These are phyloP conservation scores for Xylaria curta DNA, from an alignment of 495 filamentous ascomycete species.

Conservation along the genomic window DNA sequence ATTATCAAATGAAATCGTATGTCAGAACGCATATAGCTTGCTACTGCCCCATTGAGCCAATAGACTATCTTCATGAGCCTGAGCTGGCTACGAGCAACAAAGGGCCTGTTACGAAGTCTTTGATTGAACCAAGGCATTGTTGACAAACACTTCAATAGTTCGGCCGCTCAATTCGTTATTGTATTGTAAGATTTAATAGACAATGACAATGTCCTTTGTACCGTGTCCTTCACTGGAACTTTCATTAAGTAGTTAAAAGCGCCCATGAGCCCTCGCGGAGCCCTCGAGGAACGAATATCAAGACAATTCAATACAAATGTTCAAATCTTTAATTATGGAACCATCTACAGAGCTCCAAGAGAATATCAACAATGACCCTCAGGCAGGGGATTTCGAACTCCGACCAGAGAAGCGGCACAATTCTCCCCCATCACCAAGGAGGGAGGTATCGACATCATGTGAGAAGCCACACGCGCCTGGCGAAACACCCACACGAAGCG, in stretches of 20 bases:
- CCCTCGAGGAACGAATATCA: neutral
- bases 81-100: neutral
- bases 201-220: neutral
- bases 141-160: neutral
- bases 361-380: neutral
- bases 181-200: neutral
- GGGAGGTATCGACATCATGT: neutral
- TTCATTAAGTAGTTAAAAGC: neutral
- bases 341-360: neutral
- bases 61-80: neutral
- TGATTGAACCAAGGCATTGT: neutral
- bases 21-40: neutral
- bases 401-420: neutral
- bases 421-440: neutral
- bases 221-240: neutral
- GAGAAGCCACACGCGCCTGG: neutral
- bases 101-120: constrained; percentile 1
- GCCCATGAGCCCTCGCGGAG: neutral
- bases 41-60: neutral
- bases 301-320: neutral
- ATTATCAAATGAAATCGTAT: constrained; percentile 19
- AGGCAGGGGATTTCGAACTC: neutral
- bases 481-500: constrained; percentile 3
- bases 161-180: neutral
- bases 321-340: constrained; percentile 8